phyloP scores from a whole-genome alignment of 257 asterid genomes.

The Nicotiana tabacum region DNA sequence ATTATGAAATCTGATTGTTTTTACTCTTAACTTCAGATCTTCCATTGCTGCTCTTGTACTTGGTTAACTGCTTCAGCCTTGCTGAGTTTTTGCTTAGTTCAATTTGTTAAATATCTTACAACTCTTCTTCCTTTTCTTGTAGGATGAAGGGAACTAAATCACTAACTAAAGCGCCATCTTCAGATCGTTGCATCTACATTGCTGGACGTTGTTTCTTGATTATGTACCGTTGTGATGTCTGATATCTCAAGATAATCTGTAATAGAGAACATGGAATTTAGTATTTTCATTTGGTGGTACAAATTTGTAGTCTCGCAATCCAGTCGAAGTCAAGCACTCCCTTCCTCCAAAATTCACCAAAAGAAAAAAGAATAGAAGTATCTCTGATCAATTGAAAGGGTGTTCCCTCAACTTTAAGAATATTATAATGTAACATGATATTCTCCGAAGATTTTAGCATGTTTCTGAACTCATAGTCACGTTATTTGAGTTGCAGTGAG shows the following conservation, averaged over 20 bases:
- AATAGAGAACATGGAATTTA: background rate
- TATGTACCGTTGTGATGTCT: background rate
- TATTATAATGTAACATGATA: background rate
- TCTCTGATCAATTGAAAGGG: background rate
- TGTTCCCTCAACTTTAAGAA: background rate
- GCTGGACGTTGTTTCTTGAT: background rate
- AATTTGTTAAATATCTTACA: background rate
- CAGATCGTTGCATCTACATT: background rate
- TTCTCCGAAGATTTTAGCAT: background rate
- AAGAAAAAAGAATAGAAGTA: background rate
- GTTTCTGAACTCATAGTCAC: background rate
- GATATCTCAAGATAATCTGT: background rate
- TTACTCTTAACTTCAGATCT: background rate
- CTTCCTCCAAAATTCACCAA: background rate
- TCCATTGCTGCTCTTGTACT: background rate
- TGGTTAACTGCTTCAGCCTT: background rate
- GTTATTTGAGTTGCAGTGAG: background rate
- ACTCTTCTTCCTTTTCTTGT: background rate
- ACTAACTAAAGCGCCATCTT: background rate
- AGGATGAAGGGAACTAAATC: slow-evolving; percentile 6
- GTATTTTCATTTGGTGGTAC: background rate
- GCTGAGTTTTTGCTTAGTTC: background rate
- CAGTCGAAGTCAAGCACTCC: background rate
- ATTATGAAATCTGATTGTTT: background rate
- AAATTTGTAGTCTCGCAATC: background rate